A percentile compares a stretch with the other conserved stretches of the same genome.
These are phyloP conservation scores for Fraxinus cuspidata DNA, from an alignment of 257 asterid species.

Conservation along the genomic window DNA sequence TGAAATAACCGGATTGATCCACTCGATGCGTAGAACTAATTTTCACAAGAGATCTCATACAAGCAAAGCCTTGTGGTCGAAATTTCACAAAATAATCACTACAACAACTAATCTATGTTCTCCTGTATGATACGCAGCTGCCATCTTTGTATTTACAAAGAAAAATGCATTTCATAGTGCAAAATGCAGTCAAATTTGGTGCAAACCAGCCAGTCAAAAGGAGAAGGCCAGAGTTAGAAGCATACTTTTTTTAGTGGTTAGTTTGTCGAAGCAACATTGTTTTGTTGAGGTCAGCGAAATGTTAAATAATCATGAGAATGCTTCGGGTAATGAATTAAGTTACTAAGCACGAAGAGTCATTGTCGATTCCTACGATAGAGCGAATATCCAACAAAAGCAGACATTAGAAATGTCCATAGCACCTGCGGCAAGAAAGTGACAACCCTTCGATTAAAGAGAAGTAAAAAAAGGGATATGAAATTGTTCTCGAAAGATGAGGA, in stretches of 20 bases:
- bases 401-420: conserved; percentile 95
- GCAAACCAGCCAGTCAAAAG: neutral
- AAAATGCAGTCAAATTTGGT: neutral
- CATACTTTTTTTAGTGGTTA: neutral
- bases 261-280: conserved; percentile 2
- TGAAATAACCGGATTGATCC: too few relatives aligned
- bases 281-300: neutral
- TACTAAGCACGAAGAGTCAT: conserved; percentile 14
- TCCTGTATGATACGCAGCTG: neutral
- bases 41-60: neutral
- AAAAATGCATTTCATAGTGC: neutral
- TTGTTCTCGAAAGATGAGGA: too few relatives aligned
- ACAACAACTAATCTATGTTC: neutral
- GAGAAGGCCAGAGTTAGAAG: neutral
- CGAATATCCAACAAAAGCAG: conserved; percentile 93
- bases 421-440: conserved; percentile 50
- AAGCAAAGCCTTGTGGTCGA: neutral
- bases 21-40: neutral
- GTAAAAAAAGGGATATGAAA: too few relatives aligned
- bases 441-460: neutral
- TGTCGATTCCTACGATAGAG: conserved; percentile 80
- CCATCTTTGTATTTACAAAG: neutral
- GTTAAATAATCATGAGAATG: neutral
- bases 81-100: neutral
- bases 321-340: neutral